These are phyloP conservation scores for Cymbidium sinense DNA, from an alignment of 106 monocot species.

Conservation along the genomic window DNA sequence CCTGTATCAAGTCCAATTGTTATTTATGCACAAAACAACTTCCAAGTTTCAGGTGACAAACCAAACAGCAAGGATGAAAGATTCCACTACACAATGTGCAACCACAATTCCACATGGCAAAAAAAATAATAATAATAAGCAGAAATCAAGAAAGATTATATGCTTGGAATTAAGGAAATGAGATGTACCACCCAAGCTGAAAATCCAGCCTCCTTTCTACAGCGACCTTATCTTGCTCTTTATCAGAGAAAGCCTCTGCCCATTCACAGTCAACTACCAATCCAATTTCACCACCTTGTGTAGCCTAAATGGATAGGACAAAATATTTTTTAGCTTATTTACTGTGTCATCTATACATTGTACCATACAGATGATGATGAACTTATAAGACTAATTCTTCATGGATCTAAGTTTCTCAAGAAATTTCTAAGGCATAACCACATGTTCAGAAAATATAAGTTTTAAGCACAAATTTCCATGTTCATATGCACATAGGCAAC, in stretches of 20 bases:
- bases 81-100: not conserved
- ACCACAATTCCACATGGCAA: not conserved
- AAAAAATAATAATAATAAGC: not conserved
- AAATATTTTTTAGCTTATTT: not conserved
- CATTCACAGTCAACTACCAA: constrained; percentile 86
- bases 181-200: constrained; percentile 83
- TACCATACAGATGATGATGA: not conserved
- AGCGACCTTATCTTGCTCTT: constrained; percentile 60
- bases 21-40: too few species aligned
- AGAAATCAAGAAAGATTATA: not conserved
- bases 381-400: not conserved
- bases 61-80: not conserved
- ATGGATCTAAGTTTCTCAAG: not conserved
- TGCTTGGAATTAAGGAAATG: not conserved
- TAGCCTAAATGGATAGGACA: constrained; percentile 28
- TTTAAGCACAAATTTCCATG: not conserved
- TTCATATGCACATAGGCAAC: not conserved
- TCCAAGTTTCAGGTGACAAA: not conserved
- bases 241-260: constrained; percentile 86
- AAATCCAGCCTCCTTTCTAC: constrained; percentile 76
- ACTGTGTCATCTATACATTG: not conserved
- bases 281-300: constrained; percentile 90
- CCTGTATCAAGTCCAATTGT: too few species aligned
- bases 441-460: too few species aligned
- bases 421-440: not conserved